Conservation (phyloP, 208 protist species). For the Leishmania guyanensis region DNA sequence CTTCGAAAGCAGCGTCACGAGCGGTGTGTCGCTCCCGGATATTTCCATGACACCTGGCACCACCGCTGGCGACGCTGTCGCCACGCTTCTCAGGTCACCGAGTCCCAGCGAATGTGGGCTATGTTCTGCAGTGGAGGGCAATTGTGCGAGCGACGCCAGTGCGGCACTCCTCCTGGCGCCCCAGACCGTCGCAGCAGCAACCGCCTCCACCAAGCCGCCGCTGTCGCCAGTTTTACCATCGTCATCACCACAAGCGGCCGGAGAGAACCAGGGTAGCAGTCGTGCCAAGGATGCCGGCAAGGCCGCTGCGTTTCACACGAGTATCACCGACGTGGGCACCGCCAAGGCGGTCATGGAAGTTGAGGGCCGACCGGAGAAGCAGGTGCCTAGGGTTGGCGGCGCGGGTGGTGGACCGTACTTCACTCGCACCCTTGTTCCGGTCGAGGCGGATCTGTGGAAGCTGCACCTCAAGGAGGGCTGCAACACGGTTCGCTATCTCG, state of each 20-base stretch:
- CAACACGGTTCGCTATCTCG: conserved; percentile 93
- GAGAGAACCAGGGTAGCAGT: neutral
- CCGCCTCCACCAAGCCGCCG: neutral
- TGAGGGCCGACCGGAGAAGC: neutral
- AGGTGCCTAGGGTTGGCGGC: neutral
- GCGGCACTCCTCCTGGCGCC: neutral
- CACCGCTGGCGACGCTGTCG: neutral
- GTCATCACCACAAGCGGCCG: neutral
- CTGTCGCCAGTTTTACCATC: neutral
- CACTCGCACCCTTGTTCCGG: conserved; percentile 78
- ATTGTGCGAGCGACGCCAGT: neutral
- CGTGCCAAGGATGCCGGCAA: conserved; percentile 30
- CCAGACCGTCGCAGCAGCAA: neutral
- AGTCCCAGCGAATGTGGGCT: neutral
- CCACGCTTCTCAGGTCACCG: neutral
- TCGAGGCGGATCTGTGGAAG: conserved; percentile 86
- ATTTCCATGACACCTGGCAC: neutral
- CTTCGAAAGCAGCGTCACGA: conserved; percentile 46
- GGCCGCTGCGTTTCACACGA: conserved; percentile 5
- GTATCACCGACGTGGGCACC: neutral
- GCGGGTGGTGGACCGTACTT: conserved; percentile 43
- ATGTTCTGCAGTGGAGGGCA: neutral
- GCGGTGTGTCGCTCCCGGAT: conserved; percentile 28
- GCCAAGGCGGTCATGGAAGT: conserved; percentile 12
- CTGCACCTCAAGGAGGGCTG: conserved; percentile 87